Evolutionary conservation across 257 asterid species (phyloP), one percentile per base, ranked within the genome.

Genomic region (Penstemon barbatus): DNA sequence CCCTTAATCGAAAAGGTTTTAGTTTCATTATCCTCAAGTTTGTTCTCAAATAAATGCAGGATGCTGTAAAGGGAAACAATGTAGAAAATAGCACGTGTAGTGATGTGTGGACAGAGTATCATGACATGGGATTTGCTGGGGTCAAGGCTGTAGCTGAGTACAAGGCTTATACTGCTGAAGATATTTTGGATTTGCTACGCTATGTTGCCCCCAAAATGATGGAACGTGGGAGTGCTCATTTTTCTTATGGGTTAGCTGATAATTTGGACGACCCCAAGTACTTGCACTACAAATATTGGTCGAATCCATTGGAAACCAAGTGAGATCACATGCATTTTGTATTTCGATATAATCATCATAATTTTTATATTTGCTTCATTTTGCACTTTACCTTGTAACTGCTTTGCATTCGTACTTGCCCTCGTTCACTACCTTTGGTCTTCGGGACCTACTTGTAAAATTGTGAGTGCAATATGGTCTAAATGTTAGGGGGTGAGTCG

Each of bases 21-120:
- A 36, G 10, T 36, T 37, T 57, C n/a, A 3, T 57, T 25, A 56
- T 10, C 44, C 39, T 15, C 5, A 25, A 1, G 33, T 25, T 19
- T n/a, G 37, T 40, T 41, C 51, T 41, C 51, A 40, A 60, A 52
- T 45, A 42, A 44, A 40, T 80, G 81, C 87, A 93, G 97, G 97
- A 71, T 82, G 92, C 97, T 53, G 79, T 84, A 4, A 91, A 88
- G 85, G 96, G 97, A 54, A 76, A 78, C 53, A 91, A 80, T 68
- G 57, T 91, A n/a, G 90, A 79, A 37, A 88, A 84, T 59, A 74
- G 72, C 65, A 83, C 86, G 4, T 91, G 96, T 72, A 78, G 79
- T 61, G 96, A 88, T 79, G 96, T 89, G 71, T 91, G 97, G 97
- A 91, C 92, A 2, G 97, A 91, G 83, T 91, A 91, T 74, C 92